Base-by-base conservation (phyloP, 2,329 filamentous ascomycete species). In the Penicillium aurantiogriseum region DNA sequence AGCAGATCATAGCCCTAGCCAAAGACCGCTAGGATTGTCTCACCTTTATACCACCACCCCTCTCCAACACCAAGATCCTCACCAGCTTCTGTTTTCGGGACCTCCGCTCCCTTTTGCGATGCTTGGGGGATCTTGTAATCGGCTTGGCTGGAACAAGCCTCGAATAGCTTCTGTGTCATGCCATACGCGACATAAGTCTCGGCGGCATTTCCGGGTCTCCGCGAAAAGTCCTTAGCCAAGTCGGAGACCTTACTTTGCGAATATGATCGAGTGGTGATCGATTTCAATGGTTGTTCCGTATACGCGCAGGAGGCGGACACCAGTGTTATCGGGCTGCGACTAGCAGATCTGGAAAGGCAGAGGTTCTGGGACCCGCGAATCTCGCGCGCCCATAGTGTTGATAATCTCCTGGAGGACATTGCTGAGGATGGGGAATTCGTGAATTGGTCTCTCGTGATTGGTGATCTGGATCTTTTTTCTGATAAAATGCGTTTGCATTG, bases 21-120 rank as follows among this genome's bases (percentile, higher is more conserved):
- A 3, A 51, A 21, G 21, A n/a, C 36, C 27, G 51, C 56, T 23
- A 21, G 7, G 19, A 44, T 15, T 29, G 31, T 75, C 83, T 54
- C 79, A 94, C 91, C 85, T 68, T 87, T 80, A 73, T 95, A 91
- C 93, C 93, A 97, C 81, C 87, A 88, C 13, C 88, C 87, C 25
- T 82, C 80, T 4, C 88, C 88, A 25, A 85, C 80, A 17, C 93
- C 92, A 48, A 97, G 74, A 74, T 97, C 91, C 73, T 95, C 90
- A 9, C 91, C 92, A 33, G 88, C 86, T 52, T 85, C 85, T 3
- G 89, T 89, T 73, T 86, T 88, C 29, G 86, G 84, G 52, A 94
- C 83, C 47, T 84, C 81, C 0, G 83, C 85, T 4, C 85, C 84
- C 65, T 88, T 88, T 64, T 88, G 81, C 50, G 84, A 79, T 53